Percentiles rank a stretch among this genome's conserved stretches.
These are phyloP conservation scores for Saraca asoca DNA, from an alignment of 331 rosid species.

Conservation along the genomic window DNA sequence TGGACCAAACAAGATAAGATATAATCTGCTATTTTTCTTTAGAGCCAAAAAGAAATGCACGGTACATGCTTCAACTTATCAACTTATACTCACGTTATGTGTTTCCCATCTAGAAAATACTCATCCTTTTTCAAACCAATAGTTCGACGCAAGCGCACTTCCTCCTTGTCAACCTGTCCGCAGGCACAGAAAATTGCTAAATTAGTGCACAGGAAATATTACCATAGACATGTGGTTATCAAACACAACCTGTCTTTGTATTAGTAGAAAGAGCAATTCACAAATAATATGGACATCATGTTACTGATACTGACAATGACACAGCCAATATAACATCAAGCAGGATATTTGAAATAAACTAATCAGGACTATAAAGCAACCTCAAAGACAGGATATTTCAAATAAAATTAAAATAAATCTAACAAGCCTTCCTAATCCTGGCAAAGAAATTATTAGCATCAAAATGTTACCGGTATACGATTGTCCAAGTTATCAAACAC, in stretches of 20 bases:
- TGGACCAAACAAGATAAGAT: slow-evolving; percentile 8
- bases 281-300: slow-evolving; percentile 11
- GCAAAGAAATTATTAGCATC: slow-evolving; percentile 29
- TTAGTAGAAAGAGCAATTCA: slow-evolving; percentile 1
- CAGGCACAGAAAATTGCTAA: slow-evolving; percentile 20
- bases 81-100: slow-evolving; percentile 75
- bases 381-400: slow-evolving; percentile 10
- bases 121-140: slow-evolving; percentile 89
- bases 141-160: slow-evolving; percentile 93
- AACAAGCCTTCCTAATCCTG: slow-evolving; percentile 2
- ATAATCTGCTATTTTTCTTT: background rate
- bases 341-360: background rate
- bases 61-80: background rate
- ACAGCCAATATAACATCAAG: slow-evolving; percentile 17
- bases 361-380: too few species aligned
- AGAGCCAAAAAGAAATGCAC: background rate
- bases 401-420: slow-evolving; percentile 10
- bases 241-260: slow-evolving; percentile 22
- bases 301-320: background rate
- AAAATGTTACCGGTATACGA: slow-evolving; percentile 76
- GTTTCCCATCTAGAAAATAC: slow-evolving; percentile 96
- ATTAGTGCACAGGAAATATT: slow-evolving; percentile 21
- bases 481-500: slow-evolving; percentile 89
- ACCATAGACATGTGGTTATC: slow-evolving; percentile 18
- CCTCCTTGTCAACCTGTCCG: slow-evolving; percentile 93